Conservation (phyloP, 768 basidiomycete species). For the Amanita subjunquillea region DNA sequence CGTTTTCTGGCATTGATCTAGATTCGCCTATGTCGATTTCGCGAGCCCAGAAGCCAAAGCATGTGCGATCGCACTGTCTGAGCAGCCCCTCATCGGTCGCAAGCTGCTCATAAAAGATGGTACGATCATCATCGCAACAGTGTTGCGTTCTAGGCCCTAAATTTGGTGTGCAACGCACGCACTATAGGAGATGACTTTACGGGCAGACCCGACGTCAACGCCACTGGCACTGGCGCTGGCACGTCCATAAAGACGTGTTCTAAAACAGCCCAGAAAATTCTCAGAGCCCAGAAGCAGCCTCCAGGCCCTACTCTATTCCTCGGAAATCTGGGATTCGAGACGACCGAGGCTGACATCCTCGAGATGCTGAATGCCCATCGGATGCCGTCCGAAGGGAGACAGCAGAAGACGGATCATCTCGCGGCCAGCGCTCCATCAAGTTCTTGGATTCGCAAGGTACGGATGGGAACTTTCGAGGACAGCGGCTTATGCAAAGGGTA, state of each 20-base stretch:
- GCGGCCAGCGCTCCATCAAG: conserved; percentile 17
- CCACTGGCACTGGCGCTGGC: too few relatives aligned
- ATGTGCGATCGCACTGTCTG: conserved; percentile 72
- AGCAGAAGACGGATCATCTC: conserved; percentile 14
- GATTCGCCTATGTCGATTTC: conserved; percentile 97
- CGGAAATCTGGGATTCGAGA: conserved; percentile 88
- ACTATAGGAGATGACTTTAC: too few relatives aligned
- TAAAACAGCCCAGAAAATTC: conserved; percentile 70
- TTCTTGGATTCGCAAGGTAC: conserved; percentile 67
- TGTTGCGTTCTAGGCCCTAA: background rate
- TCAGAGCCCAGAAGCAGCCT: conserved; percentile 70
- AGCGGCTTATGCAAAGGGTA: conserved; percentile 94
- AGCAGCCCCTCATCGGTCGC: conserved; percentile 74
- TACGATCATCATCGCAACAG: conserved; percentile 13
- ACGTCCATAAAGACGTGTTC: conserved; percentile 25
- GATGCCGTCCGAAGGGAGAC: conserved; percentile 18
- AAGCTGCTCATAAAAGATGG: conserved; percentile 92
- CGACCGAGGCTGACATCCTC: conserved; percentile 68
- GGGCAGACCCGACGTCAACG: too few relatives aligned
- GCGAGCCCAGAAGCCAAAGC: conserved; percentile 62
- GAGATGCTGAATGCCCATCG: conserved; percentile 67
- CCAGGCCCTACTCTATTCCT: conserved; percentile 83
- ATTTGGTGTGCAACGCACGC: too few relatives aligned
- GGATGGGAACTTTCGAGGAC: conserved; percentile 96
- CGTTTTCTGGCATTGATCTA: conserved; percentile 18